Base-by-base conservation (phyloP, 208 protist genomes). In the Leptomonas pyrrhocoris region DNA sequence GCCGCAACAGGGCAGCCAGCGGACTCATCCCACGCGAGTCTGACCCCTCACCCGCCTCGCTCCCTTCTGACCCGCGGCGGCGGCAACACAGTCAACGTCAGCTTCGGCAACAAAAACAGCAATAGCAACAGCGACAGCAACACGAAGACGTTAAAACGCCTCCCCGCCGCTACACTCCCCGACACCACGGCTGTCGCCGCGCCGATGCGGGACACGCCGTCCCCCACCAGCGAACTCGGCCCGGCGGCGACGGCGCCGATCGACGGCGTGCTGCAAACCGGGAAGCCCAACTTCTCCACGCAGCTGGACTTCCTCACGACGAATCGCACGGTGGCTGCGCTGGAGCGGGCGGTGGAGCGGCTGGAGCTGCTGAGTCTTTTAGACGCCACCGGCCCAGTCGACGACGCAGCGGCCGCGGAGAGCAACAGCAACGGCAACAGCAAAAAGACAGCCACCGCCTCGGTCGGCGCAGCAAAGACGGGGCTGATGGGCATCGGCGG, bases 291-390 rank as follows among this genome's bases (percentile, higher is more conserved):
- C 63, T 83, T 90, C 42, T 55, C 84, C 27, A 75, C 84, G 15
- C 67, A 77, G 34, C 55, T 92, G 16, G 71, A 74, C 63, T 90
- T 94, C 50, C 58, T 96, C 63, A 70, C 87, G 19, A 77, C 79
- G 13, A 93, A 96, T 70, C 90, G 94, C 31, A 76, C 87, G 28
- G 87, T 95, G 28, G 74, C 90, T 5, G 88, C 80, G n/a, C 63
- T 97, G 19, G 86, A 95, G 74, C 92, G 92, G 67, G 89, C 89
- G 0, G 76, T 97, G 46, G 90, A 96, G 83, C 90, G 90, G n/a
- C 84, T 97, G 25, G 88, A 95, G 80, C 86, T 97, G 30, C 84
- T 97, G 34, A 73, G 55, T 13, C 73, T 96, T 7, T 79, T 97
- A 12, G 86, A 94, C 55, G 79, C 85, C 5, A 79, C 73, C 15